Evolutionary conservation across 768 basidiomycete species (phyloP).

Genomic region (Suillus lakei): DNA sequence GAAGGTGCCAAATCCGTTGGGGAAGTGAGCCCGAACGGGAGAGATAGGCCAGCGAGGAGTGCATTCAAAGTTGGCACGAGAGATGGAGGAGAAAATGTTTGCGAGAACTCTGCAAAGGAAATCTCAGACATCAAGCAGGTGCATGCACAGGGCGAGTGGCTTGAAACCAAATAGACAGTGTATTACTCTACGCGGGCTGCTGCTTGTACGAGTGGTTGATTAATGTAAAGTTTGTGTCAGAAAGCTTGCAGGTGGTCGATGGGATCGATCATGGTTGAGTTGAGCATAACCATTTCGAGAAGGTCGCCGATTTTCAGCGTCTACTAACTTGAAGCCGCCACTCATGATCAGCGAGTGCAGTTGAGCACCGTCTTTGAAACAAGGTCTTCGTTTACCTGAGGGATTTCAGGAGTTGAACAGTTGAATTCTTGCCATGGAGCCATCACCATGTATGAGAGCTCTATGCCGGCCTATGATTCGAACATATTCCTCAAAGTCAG

Average conservation of each 20-base stretch:
- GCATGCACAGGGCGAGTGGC: background rate
- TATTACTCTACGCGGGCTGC: background rate
- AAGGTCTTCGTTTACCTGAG: background rate
- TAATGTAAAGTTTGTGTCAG: background rate
- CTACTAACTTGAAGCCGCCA: background rate
- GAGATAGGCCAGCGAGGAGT: slow-evolving; percentile 47
- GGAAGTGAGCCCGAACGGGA: slow-evolving; percentile 53
- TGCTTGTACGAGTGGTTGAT: background rate
- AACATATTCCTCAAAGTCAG: too few relatives aligned
- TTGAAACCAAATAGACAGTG: background rate
- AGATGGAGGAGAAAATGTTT: slow-evolving; percentile 11
- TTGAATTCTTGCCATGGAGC: too few relatives aligned
- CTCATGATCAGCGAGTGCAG: background rate
- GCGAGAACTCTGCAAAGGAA: slow-evolving; percentile 13
- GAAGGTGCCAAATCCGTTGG: slow-evolving; percentile 72
- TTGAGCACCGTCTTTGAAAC: background rate
- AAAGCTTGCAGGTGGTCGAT: background rate
- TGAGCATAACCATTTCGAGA: slow-evolving; percentile 1
- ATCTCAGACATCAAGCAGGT: slow-evolving; percentile 8
- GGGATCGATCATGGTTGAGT: background rate
- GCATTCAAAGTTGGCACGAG: slow-evolving; percentile 44
- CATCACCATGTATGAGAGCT: too few relatives aligned
- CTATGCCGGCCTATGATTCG: too few relatives aligned
- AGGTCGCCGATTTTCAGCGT: background rate
- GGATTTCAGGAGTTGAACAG: too few relatives aligned